Percentiles rank a stretch among this genome's conserved stretches.
phyloP scores from a whole-genome alignment of 148 eudicot species.

The Nepenthes mirabilis region DNA sequence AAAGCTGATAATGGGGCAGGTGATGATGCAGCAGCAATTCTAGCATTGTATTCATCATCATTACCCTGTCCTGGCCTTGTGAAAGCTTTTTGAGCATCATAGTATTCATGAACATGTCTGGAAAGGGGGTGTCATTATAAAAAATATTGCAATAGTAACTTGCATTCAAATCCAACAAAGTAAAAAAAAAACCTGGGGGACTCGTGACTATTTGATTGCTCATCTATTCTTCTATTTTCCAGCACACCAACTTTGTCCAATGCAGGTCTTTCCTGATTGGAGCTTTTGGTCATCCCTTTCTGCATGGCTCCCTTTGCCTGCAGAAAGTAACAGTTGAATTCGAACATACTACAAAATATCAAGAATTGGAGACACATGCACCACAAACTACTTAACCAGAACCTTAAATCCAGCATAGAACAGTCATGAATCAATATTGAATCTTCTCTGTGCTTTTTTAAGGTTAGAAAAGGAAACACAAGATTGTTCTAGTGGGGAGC shows the following conservation, averaged over 20 bases:
- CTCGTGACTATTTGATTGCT: conserved; percentile 38
- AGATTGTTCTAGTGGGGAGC: too few species aligned
- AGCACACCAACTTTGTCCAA: conserved; percentile 24
- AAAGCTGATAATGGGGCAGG: conserved; percentile 63
- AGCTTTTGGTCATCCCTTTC: conserved; percentile 52
- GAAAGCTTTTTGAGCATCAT: conserved; percentile 53
- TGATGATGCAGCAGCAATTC: conserved; percentile 38
- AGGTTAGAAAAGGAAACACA: too few species aligned
- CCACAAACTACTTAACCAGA: conserved; percentile 1
- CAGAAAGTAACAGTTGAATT: conserved; percentile 8
- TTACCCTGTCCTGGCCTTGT: conserved; percentile 45
- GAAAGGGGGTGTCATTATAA: neutral
- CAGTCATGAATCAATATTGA: too few species aligned
- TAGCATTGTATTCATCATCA: conserved; percentile 57
- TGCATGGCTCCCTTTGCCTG: conserved; percentile 91
- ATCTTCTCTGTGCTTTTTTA: too few species aligned
- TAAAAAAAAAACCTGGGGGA: conserved; percentile 45
- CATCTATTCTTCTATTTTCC: conserved; percentile 40
- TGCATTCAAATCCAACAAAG: neutral
- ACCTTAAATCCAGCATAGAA: neutral
- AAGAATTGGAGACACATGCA: neutral
- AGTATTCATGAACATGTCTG: conserved; percentile 51
- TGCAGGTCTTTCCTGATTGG: conserved; percentile 47
- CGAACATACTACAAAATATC: neutral
- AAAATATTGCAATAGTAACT: neutral